Conservation (phyloP, 805 yeast species). For the Komagataella mondaviorum region DNA sequence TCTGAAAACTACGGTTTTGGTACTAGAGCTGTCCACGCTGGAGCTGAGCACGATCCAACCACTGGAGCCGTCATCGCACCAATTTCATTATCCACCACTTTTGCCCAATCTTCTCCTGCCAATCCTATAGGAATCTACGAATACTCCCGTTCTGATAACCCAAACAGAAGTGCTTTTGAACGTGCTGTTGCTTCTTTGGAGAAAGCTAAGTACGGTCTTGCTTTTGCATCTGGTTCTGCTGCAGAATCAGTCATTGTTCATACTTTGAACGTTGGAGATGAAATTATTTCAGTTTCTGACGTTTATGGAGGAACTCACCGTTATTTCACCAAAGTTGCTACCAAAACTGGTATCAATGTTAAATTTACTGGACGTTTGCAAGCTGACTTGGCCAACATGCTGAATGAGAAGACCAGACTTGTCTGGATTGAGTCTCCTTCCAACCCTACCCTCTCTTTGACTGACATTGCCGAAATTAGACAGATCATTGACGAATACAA, state of each 20-base stretch:
- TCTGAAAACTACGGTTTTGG: slow-evolving; percentile 32
- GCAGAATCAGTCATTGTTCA: slow-evolving; percentile 69
- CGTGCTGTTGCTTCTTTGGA: slow-evolving; percentile 69
- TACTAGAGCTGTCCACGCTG: slow-evolving; percentile 77
- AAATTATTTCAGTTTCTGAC: slow-evolving; percentile 69
- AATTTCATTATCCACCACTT: slow-evolving; percentile 73
- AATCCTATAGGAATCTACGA: slow-evolving; percentile 69
- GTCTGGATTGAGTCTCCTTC: slow-evolving; percentile 89
- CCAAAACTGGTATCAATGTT: slow-evolving; percentile 61
- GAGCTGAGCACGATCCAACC: slow-evolving; percentile 51
- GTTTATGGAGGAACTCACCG: slow-evolving; percentile 90
- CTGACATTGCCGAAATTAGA: slow-evolving; percentile 58
- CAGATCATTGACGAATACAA: slow-evolving; percentile 27
- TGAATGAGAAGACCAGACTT: slow-evolving; percentile 51
- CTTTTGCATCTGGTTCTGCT: slow-evolving; percentile 80
- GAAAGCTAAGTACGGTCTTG: slow-evolving; percentile 61
- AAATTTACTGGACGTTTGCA: slow-evolving; percentile 55
- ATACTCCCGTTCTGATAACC: slow-evolving; percentile 77
- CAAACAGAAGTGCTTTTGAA: slow-evolving; percentile 77
- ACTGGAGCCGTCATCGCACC: slow-evolving; percentile 87
- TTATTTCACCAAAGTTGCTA: slow-evolving; percentile 77
- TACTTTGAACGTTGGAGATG: slow-evolving; percentile 56
- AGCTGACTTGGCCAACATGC: slow-evolving; percentile 38
- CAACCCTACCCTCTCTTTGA: slow-evolving; percentile 72
- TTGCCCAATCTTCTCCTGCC: slow-evolving; percentile 69